Conservation (phyloP, 2,329 filamentous ascomycete species). For the Sordariomycetes sp. region DNA sequence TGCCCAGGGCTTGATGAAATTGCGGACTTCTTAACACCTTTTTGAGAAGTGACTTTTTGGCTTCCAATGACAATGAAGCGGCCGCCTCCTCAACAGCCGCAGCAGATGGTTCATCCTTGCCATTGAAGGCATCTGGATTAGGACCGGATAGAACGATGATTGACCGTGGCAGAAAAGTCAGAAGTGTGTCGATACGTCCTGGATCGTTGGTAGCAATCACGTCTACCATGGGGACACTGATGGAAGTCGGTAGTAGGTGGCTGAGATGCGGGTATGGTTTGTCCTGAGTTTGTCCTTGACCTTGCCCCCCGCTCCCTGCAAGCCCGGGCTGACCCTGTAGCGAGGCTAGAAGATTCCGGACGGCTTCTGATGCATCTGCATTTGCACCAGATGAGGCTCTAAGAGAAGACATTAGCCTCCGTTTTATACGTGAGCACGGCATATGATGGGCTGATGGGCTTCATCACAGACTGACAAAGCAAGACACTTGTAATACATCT, state of each 20-base stretch:
- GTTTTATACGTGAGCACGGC: too few species aligned
- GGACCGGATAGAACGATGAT: constrained; percentile 71
- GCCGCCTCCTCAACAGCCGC: constrained; percentile 65
- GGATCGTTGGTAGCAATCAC: constrained; percentile 38
- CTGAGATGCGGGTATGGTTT: constrained; percentile 74
- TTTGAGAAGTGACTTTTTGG: constrained; percentile 74
- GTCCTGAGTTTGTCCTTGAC: constrained; percentile 21
- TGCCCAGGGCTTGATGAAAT: constrained; percentile 77
- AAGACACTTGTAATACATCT: constrained; percentile 18
- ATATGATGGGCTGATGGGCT: too few species aligned
- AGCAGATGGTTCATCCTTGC: constrained; percentile 55
- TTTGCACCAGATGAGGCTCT: constrained; percentile 48
- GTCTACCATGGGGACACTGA: constrained; percentile 70
- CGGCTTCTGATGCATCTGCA: constrained; percentile 64
- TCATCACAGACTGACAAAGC: constrained; percentile 13
- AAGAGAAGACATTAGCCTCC: constrained; percentile 18
- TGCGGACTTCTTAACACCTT: constrained; percentile 84
- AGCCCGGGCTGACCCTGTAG: constrained; percentile 49
- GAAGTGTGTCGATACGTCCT: constrained; percentile 61
- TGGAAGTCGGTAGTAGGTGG: constrained; percentile 71
- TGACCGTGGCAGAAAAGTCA: constrained; percentile 69
- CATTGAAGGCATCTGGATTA: constrained; percentile 40
- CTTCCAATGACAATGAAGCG: constrained; percentile 58
- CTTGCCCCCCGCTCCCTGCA: constrained; percentile 11
- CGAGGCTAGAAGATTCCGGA: constrained; percentile 84